Base-by-base conservation (phyloP, 306 rosid genomes). In the Erythrophleum fordii region DNA sequence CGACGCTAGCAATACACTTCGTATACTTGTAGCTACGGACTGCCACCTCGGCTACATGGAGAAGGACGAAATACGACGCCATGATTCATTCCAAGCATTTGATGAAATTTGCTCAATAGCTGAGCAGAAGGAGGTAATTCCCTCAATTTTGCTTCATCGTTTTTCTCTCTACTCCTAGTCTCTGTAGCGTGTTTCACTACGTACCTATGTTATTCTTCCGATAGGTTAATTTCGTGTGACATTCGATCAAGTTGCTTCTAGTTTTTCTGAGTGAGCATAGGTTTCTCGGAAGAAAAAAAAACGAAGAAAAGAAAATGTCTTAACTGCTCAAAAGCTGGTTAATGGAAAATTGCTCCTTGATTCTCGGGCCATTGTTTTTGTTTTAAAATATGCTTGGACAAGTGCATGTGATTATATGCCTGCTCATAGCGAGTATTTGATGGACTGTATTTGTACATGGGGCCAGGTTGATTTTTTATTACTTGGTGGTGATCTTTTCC, bases 31-130 rank as follows among this genome's bases (percentile, higher is more conserved):
- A 42, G 99, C 99, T 9, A 93, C 99, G 4, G 99, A 95, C 80
- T 95, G 97, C 77, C 99, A 95, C 85, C 84, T 95, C 55, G 99
- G 99, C 7, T 95, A 95, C 79, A 86, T 95, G 96, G 99, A 95
- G 89, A 93, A 95, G 85, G 99, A 95, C 81, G 99, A 95, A 83
- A 72, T 95, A 46, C 91, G 99, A 11, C 94, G 99, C 64, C 97
- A 95, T 72, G 98, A 95, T 84, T 93, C 99, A 0, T 95, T 95
- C 67, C 91, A 90, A 77, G 93, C 99, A 45, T 95, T 95, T 73
- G 93, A 95, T 45, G 99, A 95, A 87, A 93, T 95, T 77, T 95
- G 98, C 84, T 89, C 96, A 52, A 88, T 95, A 25, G 99, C 99
- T 1, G 91, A 85, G 53, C 85, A 87, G 58, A 92, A 91, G 58